Evolutionary conservation across 1,284 basidiomycete species (phyloP), one percentile per base, ranked within the genome.

Genomic region (Neolentinus lepideus): DNA sequence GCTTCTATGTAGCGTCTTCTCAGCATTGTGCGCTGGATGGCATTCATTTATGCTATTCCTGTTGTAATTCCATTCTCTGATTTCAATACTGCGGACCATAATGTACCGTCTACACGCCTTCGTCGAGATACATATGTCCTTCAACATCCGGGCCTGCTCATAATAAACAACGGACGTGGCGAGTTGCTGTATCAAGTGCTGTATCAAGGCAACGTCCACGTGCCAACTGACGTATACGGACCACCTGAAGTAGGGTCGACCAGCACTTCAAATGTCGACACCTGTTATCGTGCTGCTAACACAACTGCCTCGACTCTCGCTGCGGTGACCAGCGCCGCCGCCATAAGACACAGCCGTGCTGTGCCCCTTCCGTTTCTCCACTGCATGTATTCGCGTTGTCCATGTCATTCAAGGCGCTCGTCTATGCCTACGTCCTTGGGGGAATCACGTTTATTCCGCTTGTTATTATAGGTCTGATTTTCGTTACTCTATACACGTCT

Each of bases 371-470:
- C 16, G 12, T 16, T 21, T 6, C 38, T 43, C n/a, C 38, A 16
- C 22, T 50, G 27, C 47, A 24, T 46, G 43, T 21, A 6, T n/a
- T n/a, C 27, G 12, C 21, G 47, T 24, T 22, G 22, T 50, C 27
- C 24, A 50, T 50, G 47, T 50, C 47, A 11, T 50, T 50, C 47
- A 50, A 50, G 65, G 78, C 85, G 8, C 69, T 91, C 58, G 63
- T 91, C 58, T 87, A 91, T 67, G 85, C 87, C 35, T 96, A 95
- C 70, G 69, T 96, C 59, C 75, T 96, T 53, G 94, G 94, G 57
- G 94, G 92, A 25, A 60, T 95, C 58, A 93, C 92, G 0, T 90
- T 95, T 68, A 73, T 95, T 55, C 91, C 93, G 22, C 75, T 94
- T 51, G 64, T 89, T 59, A 61, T 89, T 60, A 71, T 80, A 61